Evolutionary conservation across 176 grass and related monocot species (phyloP), one percentile per base, ranked within the genome.

Genomic region (Musa itinerans): DNA sequence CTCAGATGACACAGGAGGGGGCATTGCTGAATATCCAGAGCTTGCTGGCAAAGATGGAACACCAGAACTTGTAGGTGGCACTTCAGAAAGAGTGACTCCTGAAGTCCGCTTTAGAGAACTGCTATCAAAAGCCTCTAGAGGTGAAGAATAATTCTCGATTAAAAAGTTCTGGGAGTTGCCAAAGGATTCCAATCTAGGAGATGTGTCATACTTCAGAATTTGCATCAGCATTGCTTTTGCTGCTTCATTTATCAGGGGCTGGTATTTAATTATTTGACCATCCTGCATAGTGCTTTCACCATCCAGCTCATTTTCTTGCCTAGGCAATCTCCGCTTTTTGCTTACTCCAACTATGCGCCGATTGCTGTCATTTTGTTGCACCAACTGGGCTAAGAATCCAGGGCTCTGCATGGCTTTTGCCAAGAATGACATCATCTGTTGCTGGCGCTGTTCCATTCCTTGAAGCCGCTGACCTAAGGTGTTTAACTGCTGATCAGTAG

Each of bases 201-300:
- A 71, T 43, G 86, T 63, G 43, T 87, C 90, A 65, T 82, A 82
- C 59, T 87, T 91, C 27, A 99, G 81, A 78, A 99, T 99, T 75
- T 99, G 88, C 78, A 83, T 87, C 74, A 99, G 78, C 86, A 99
- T 94, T 34, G 88, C 88, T 83, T 94, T 99, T 56, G 95, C 95
- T 17, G 95, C 95, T 89, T 99, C 90, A 52, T 99, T 94, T 68
- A 92, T 99, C 77, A 99, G 73, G 76, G 90, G 88, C 69, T 94
- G 86, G 78, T 91, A 99, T 80, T 99, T 99, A 74, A 99, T 72
- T 73, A 99, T 94, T 65, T 99, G 90, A 52, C 90, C 95, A 21
- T 93, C 90, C 67, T 69, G 67, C 8, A 69, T 34, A 52, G 72
- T 69, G 34, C 52, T 26, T 25, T 74, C 52, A 54, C 3, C 70